Evolutionary conservation across 1,139 yeast genomes (phyloP).

Genomic region (Scheffersomyces illinoinensis): DNA sequence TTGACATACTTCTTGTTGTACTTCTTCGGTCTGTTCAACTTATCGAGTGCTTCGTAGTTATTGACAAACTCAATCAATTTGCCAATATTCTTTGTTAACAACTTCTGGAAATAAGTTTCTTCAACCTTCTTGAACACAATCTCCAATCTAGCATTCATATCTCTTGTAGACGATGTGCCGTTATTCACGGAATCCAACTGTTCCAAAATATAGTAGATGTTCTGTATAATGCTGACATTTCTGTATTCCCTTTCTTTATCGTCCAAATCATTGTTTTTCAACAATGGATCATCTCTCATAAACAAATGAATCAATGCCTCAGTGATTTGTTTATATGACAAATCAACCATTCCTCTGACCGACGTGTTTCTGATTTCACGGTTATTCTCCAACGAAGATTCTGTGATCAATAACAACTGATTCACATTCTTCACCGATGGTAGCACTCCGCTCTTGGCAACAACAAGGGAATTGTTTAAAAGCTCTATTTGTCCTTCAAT

Average conservation of each 20-base stretch:
- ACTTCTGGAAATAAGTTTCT: conserved; percentile 46
- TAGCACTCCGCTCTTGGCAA: conserved; percentile 43
- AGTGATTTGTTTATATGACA: conserved; percentile 40
- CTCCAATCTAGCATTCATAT: conserved; percentile 46
- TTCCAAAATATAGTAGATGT: conserved; percentile 59
- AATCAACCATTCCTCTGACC: conserved; percentile 38
- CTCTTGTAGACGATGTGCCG: conserved; percentile 25
- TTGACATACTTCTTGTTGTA: conserved; percentile 61
- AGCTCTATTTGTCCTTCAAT: conserved; percentile 54
- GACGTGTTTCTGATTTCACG: conserved; percentile 21
- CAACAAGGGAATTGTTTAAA: conserved; percentile 51
- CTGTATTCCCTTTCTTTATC: conserved; percentile 61
- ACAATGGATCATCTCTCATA: conserved; percentile 43
- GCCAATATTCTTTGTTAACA: conserved; percentile 51
- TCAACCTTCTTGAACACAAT: conserved; percentile 50
- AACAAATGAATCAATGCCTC: conserved; percentile 40
- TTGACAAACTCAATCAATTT: conserved; percentile 65
- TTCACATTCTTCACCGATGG: conserved; percentile 36
- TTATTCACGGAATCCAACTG: conserved; percentile 39
- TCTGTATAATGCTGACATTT: conserved; percentile 62
- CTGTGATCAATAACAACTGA: conserved; percentile 35
- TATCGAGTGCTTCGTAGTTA: conserved; percentile 58
- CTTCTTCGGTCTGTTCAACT: conserved; percentile 56
- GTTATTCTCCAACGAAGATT: conserved; percentile 27
- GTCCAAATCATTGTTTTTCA: conserved; percentile 47